Conservation (phyloP, 148 eudicot genomes). For the Rhododendron simsii region DNA sequence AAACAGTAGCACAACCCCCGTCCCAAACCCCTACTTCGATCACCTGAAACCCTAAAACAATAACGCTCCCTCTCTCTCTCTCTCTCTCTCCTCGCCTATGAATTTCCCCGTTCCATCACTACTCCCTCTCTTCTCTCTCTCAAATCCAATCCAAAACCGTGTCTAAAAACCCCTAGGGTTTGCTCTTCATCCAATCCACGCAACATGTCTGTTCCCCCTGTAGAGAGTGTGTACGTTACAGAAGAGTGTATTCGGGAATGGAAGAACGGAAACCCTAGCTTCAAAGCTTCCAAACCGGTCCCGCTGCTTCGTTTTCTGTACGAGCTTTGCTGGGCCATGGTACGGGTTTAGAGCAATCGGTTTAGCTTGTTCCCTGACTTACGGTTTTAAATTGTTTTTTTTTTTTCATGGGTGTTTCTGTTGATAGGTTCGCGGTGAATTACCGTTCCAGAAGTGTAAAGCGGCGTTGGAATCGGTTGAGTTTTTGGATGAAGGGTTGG, state of each 20-base stretch:
- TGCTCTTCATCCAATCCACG: background rate
- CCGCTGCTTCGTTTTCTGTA: conserved; percentile 66
- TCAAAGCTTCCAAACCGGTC: conserved; percentile 47
- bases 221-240: conserved; percentile 50
- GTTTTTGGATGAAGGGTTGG: conserved; percentile 43
- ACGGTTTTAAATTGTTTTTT: background rate
- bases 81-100: background rate
- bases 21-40: conserved; percentile 11
- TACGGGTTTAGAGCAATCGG: conserved; percentile 10
- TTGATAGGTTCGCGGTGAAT: conserved; percentile 62
- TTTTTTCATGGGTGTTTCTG: conserved; percentile 11
- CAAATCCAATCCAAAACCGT: background rate
- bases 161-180: conserved; percentile 3
- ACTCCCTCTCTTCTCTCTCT: background rate
- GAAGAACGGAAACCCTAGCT: conserved; percentile 57
- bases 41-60: background rate
- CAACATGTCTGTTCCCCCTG: conserved; percentile 59
- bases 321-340: conserved; percentile 79
- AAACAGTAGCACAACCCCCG: background rate
- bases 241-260: conserved; percentile 63
- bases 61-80: background rate
- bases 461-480: conserved; percentile 75
- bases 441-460: conserved; percentile 89
- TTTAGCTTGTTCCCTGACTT: background rate
- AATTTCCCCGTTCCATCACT: background rate